These are phyloP conservation scores for Ophiocordyceps camponoti-rufipedis DNA, from an alignment of 2,329 filamentous ascomycete genomes.

Conservation along the genomic window DNA sequence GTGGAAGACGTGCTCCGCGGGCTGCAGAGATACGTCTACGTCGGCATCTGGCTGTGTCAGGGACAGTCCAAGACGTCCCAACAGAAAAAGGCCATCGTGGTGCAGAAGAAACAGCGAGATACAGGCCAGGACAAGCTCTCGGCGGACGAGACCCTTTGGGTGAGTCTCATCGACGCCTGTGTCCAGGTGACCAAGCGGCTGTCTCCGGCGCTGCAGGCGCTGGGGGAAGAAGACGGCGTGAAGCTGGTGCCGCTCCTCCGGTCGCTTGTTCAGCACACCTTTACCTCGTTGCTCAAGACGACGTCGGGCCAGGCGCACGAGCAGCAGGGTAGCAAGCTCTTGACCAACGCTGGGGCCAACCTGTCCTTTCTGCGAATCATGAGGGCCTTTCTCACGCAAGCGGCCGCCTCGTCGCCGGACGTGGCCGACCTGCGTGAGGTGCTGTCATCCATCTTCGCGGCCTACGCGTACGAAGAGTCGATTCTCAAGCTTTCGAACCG, in stretches of 20 bases:
- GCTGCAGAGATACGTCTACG: slow-evolving; percentile 75
- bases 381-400: slow-evolving; percentile 70
- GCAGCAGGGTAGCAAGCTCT: slow-evolving; percentile 14
- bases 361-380: slow-evolving; percentile 77
- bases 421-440: slow-evolving; percentile 75
- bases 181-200: slow-evolving; percentile 47
- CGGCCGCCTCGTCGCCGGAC: slow-evolving; percentile 65
- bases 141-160: slow-evolving; percentile 38
- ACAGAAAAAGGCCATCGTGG: slow-evolving; percentile 16
- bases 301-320: slow-evolving; percentile 36
- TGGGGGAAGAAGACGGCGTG: slow-evolving; percentile 25
- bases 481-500: slow-evolving; percentile 72
- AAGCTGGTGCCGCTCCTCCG: slow-evolving; percentile 52
- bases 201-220: slow-evolving; percentile 31
- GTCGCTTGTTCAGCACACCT: slow-evolving; percentile 71
- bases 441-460: slow-evolving; percentile 76
- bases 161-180: slow-evolving; percentile 39
- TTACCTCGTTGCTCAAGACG: slow-evolving; percentile 67
- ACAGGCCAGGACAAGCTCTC: slow-evolving; percentile 25
- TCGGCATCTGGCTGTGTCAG: slow-evolving; percentile 92
- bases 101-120: slow-evolving; percentile 31
- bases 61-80: slow-evolving; percentile 52
- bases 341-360: slow-evolving; percentile 29
- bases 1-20: slow-evolving; percentile 58
- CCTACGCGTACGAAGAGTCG: slow-evolving; percentile 88